Base-by-base conservation (phyloP, 306 rosid genomes). In the Quercus engelmannii region DNA sequence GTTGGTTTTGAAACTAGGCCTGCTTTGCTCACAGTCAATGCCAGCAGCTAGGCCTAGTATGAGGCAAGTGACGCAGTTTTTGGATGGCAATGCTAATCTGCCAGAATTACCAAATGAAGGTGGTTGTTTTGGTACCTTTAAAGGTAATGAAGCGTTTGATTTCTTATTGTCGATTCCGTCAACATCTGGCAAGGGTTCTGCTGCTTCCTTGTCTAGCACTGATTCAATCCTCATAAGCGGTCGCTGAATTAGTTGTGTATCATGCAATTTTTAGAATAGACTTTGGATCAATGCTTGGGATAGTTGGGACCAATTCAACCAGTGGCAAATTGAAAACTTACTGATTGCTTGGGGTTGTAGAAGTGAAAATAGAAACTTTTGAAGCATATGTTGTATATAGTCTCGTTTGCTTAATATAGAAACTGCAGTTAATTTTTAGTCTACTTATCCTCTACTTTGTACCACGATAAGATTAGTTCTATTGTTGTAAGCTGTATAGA, bases 1-100 rank as follows among this genome's bases (percentile, higher is more conserved):
- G 13, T 67, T 91, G 83, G 92, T 86, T 5, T 56, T 91, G 84
- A 86, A 86, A 62, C 88, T 91, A 15, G 97, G 89, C 26, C 80
- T 91, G 64, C 52, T 89, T 51, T 89, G 93, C 49, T 88, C 97
- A 12, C 88, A 87, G 38, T 71, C 79, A 7, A 75, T 77, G 76
- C 89, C 89, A 5, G 51, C 67, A 31, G 78, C 75, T 38, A 86
- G 97, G 78, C 97, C 97, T 54, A 86, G 78, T 59, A 91, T 91
- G 93, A 76, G 87, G 28, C 92, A 88, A 46, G 85, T 91, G 54
- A 30, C 80, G 62, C 86, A 81, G 81, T 88, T 81, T 69, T 82
- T 91, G 77, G 90, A 86, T 10, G 86, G 77, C 23, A 85, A 86
- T 20, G 49, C 61, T 30, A 4, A 65, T 78, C 19, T 86, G 31